These are phyloP conservation scores for Corymbia calophylla DNA, from an alignment of 441 rosid genomes.

Conservation along the genomic window DNA sequence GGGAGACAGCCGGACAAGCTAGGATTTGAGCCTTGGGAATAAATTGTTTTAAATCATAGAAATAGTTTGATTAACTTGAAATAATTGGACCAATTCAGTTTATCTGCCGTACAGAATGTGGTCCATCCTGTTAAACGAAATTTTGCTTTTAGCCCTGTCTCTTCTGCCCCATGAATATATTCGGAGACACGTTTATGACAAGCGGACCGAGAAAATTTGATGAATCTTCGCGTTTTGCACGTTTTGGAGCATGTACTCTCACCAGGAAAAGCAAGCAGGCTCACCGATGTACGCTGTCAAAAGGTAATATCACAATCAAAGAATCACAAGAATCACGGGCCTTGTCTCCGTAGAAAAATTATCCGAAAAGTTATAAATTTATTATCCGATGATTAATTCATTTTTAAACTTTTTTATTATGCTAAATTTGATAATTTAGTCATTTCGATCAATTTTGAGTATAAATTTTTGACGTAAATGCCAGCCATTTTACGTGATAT, in stretches of 20 bases:
- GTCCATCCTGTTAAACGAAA: not conserved
- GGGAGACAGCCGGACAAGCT: not conserved
- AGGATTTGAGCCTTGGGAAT: not conserved
- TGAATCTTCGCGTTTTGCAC: not conserved
- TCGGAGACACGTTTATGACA: not conserved
- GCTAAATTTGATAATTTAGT: too few relatives aligned
- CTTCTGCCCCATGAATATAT: not conserved
- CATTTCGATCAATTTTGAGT: too few relatives aligned
- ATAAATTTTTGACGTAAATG: rapidly evolving
- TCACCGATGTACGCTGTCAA: not conserved
- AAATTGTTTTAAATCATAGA: not conserved
- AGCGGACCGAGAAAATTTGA: not conserved
- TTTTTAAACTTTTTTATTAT: too few relatives aligned
- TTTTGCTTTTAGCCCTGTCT: not conserved
- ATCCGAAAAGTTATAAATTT: rapidly evolving
- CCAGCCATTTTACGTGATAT: rapidly evolving
- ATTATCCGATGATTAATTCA: rapidly evolving
- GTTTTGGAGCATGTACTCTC: not conserved
- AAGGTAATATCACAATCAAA: not conserved
- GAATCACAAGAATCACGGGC: not conserved
- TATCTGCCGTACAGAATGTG: not conserved
- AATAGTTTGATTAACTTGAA: not conserved
- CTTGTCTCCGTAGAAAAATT: rapidly evolving
- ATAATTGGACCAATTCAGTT: not conserved
- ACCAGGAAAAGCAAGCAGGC: not conserved